Evolutionary conservation across 352 stramenopile genomes (phyloP), one percentile per base, ranked within the genome.

Genomic region (Globisporangium parvum): DNA sequence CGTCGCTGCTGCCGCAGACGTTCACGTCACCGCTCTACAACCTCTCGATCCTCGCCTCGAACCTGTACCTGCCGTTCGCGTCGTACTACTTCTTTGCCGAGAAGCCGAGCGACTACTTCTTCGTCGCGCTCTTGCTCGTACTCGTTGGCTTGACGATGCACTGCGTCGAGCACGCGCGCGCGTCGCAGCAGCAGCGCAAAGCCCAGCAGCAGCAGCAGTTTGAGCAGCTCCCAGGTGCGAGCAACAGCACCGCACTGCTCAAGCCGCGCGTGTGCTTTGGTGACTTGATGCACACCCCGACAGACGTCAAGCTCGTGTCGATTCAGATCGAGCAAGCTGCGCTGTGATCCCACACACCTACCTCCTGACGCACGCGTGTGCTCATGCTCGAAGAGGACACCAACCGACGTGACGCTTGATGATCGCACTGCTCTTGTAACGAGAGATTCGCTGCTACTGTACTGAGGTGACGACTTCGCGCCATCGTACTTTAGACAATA

Each of bases 61-160:
- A 73, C 46, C 28, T 78, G 35, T 83, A 78, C 59, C 58, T 75
- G 35, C 58, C 69, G 47, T 26, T 72, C 14, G 59, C 66, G 20
- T 59, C 61, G 10, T 60, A 49, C 54, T 55, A 70, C n/a, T 51
- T 63, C 15, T 68, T 81, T 18, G 55, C 55, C 15, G 63, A 78
- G 47, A 46, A 42, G 3, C 24, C 63, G 12, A 58, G 55, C 18
- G 26, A 40, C 3, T 60, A 60, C 21, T 67, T 61, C 21, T 58
- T 50, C 10, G 51, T 52, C 6, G 66, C 66, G 2, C 52, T 72
- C 45, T 18, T 60, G 23, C 48, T 73, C 14, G 70, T 74, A 42
- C 57, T 77, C 15, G n/a, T 70, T 9, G 71, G 71, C 0, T 59
- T 77, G 1, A 57, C 49, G 2, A 54, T 78, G 2, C 72, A 78